These are phyloP conservation scores for Lactifluus echinatus DNA, from an alignment of 768 basidiomycete species.

Conservation along the genomic window DNA sequence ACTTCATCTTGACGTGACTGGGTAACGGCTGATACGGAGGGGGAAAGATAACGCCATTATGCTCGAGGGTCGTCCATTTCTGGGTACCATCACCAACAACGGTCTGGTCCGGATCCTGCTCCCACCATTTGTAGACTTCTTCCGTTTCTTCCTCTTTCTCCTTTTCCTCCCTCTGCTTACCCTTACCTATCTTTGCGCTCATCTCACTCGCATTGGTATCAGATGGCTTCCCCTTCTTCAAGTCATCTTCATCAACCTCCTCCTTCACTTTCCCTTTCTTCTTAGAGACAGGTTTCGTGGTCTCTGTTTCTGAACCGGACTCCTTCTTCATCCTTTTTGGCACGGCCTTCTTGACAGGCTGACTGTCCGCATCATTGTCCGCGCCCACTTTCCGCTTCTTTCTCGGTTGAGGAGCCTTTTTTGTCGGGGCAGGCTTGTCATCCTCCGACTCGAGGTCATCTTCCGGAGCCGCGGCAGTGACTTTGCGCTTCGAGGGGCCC, in stretches of 20 bases:
- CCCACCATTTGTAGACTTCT: conserved; percentile 84
- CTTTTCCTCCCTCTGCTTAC: conserved; percentile 49
- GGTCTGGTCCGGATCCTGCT: conserved; percentile 39
- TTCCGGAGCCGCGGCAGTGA: conserved; percentile 30
- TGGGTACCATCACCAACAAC: conserved; percentile 63
- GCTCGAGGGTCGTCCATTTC: conserved; percentile 95
- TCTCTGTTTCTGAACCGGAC: conserved; percentile 32
- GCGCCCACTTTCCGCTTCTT: conserved; percentile 37
- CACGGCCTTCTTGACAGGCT: conserved; percentile 26
- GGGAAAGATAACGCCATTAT: conserved; percentile 92
- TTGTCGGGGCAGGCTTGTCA: conserved; percentile 26
- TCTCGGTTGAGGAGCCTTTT: conserved; percentile 24
- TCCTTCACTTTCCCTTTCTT: conserved; percentile 35
- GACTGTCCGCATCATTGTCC: conserved; percentile 42
- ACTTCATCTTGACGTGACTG: conserved; percentile 81
- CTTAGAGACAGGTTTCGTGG: conserved; percentile 36
- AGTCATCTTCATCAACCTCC: conserved; percentile 32
- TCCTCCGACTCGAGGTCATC: conserved; percentile 27
- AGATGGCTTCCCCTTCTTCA: conserved; percentile 30
- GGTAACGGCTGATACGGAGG: conserved; percentile 88
- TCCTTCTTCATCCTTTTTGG: conserved; percentile 49
- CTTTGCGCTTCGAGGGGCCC: conserved; percentile 37
- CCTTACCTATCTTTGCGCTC: conserved; percentile 35
- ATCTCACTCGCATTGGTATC: conserved; percentile 12
- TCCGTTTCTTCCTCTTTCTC: conserved; percentile 56